phyloP scores from a whole-genome alignment of 306 rosid species.

The Cucumis melo region DNA sequence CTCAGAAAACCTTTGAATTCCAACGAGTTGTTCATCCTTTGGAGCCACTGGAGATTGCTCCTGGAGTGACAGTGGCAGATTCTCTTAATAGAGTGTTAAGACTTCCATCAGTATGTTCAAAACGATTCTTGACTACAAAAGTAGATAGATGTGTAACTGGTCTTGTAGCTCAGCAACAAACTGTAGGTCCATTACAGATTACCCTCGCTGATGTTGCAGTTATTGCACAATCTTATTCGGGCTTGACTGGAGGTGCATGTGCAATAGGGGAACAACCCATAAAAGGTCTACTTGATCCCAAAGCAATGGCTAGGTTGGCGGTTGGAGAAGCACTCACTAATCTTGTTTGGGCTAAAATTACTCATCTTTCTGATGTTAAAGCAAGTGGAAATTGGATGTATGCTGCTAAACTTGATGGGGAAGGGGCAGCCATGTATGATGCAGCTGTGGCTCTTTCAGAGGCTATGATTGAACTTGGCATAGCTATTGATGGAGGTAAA shows the following conservation, averaged over 20 bases:
- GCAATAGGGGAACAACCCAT: constrained; percentile 87
- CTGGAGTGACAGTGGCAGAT: constrained; percentile 43
- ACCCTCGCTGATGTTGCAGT: constrained; percentile 84
- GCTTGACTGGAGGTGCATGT: constrained; percentile 76
- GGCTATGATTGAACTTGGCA: constrained; percentile 79
- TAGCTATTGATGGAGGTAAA: constrained; percentile 91
- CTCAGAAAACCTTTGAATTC: constrained; percentile 58
- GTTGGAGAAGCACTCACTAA: constrained; percentile 95
- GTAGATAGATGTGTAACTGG: constrained; percentile 82
- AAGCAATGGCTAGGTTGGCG: constrained; percentile 91
- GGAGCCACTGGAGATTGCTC: constrained; percentile 73
- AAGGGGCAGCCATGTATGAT: constrained; percentile 88
- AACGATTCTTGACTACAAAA: constrained; percentile 63
- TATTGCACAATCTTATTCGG: constrained; percentile 60
- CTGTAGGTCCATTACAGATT: constrained; percentile 84
- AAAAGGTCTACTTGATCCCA: constrained; percentile 76
- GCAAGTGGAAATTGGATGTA: constrained; percentile 96
- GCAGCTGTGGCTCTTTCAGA: constrained; percentile 65
- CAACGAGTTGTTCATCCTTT: constrained; percentile 31
- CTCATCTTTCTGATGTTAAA: constrained; percentile 78
- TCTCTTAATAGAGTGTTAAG: constrained; percentile 69
- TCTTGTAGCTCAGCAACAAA: constrained; percentile 88
- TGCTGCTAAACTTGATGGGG: constrained; percentile 91
- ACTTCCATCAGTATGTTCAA: constrained; percentile 76
- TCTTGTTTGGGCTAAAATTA: constrained; percentile 87